Percentiles rank a stretch among this genome's conserved stretches.
Conservation (phyloP, 1,284 basidiomycete genomes). For the Cryptococcus depauperatus region DNA sequence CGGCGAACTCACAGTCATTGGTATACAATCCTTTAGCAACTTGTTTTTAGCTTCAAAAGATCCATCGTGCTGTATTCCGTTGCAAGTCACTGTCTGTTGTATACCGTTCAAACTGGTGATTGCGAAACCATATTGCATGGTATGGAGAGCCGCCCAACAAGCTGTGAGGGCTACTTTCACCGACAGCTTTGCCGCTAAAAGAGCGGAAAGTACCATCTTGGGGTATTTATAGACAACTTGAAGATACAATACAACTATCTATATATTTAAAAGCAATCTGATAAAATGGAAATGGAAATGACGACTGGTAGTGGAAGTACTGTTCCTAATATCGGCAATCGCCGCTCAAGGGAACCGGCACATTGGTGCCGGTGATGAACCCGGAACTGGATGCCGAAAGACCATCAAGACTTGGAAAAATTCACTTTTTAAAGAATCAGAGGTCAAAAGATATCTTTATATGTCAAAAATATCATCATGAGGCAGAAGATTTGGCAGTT, state of each 20-base stretch:
- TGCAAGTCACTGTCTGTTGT: constrained; percentile 29
- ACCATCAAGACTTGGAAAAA: too few relatives aligned
- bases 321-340: too few relatives aligned
- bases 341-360: too few relatives aligned
- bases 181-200: not conserved
- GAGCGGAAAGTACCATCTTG: not conserved
- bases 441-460: too few relatives aligned
- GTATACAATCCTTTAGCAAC: constrained; percentile 21
- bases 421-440: too few relatives aligned
- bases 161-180: constrained; percentile 23
- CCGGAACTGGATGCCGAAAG: too few relatives aligned
- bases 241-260: not conserved
- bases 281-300: too few relatives aligned
- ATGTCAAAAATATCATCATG: too few relatives aligned
- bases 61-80: not conserved
- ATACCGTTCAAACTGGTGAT: constrained; percentile 39
- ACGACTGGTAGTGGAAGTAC: too few relatives aligned
- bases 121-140: constrained; percentile 35
- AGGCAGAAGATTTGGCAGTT: too few relatives aligned
- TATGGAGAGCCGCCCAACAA: constrained; percentile 34
- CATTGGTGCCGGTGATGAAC: too few relatives aligned
- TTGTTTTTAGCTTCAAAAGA: constrained; percentile 1
- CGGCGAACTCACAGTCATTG: constrained; percentile 21
- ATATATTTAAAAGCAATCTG: not conserved
- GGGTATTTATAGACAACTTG: not conserved